A percentile compares a stretch with the other conserved stretches of the same genome.
Conservation (phyloP, 139 green algal species). For the Chlorella sorokiniana region DNA sequence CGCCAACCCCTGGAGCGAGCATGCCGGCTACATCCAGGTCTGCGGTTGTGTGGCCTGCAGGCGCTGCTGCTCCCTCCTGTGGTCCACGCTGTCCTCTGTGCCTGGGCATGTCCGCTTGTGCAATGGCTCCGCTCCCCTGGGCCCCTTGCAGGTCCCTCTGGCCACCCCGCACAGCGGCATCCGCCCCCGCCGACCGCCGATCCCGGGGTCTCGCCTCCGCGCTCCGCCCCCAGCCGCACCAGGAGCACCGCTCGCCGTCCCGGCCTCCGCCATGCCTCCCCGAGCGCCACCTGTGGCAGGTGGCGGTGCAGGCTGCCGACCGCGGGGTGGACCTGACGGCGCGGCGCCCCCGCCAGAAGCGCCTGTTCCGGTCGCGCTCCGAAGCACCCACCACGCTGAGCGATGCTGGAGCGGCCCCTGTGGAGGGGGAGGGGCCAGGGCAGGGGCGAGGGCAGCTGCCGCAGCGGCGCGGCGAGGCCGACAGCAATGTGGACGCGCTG, state of each 20-base stretch:
- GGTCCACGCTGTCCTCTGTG: not conserved
- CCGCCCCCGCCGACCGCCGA: not conserved
- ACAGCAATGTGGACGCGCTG: not conserved
- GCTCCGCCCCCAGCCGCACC: not conserved
- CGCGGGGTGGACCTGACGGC: slow-evolving; percentile 12
- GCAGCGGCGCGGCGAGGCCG: not conserved
- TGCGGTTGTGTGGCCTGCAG: not conserved
- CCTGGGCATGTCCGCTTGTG: not conserved
- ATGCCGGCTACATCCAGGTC: slow-evolving; percentile 26
- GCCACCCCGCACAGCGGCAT: not conserved
- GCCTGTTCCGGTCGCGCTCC: slow-evolving; percentile 26
- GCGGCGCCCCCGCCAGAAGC: not conserved
- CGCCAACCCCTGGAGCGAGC: not conserved
- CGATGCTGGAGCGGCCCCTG: not conserved
- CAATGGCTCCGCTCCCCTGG: not conserved
- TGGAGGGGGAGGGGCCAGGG: not conserved
- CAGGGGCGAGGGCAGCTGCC: not conserved
- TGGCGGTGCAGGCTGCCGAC: slow-evolving; percentile 8
- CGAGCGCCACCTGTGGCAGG: slow-evolving; percentile 29
- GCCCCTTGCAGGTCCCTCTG: slow-evolving; percentile 4
- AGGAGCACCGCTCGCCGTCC: slow-evolving; percentile 32
- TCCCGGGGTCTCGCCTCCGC: not conserved
- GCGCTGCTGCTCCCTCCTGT: not conserved
- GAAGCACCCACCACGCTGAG: not conserved
- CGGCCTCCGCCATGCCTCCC: slow-evolving; percentile 4